These are phyloP conservation scores for Circinella minor DNA, from an alignment of 371 early-diverging fungal species.

Conservation along the genomic window DNA sequence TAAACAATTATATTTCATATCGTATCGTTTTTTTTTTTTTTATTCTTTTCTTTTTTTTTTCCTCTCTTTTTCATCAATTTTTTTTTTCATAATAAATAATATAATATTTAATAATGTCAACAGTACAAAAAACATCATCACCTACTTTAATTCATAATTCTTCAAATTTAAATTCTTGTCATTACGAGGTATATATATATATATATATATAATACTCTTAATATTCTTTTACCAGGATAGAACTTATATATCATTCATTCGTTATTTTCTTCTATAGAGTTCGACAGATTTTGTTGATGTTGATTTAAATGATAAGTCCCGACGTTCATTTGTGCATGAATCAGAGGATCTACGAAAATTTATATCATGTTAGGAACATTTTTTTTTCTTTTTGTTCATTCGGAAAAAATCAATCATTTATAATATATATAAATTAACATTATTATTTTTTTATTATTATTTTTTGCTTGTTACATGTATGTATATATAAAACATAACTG, in stretches of 20 bases:
- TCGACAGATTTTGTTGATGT: not conserved
- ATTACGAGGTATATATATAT: not conserved
- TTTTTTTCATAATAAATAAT: not conserved
- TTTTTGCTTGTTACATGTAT: too few species aligned
- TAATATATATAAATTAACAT: too few species aligned
- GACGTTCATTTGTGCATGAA: not conserved
- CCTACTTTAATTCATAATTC: not conserved
- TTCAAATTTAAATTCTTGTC: not conserved
- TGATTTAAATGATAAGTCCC: constrained; percentile 2
- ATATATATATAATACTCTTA: too few species aligned
- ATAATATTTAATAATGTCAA: too few species aligned
- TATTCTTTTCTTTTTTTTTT: not conserved
- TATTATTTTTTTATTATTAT: too few species aligned
- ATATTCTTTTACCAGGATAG: too few species aligned
- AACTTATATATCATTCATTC: too few species aligned
- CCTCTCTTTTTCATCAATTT: not conserved
- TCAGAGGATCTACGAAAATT: constrained; percentile 14
- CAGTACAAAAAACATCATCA: not conserved
- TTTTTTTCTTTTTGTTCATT: not conserved
- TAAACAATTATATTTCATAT: not conserved
- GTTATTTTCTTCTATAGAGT: too few species aligned
- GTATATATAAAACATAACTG: too few species aligned
- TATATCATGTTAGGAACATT: constrained; percentile 10
- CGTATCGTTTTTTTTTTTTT: not conserved
- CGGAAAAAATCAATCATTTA: not conserved